These are phyloP conservation scores for Gastrodia elata DNA, from an alignment of 106 monocot genomes.

Conservation along the genomic window DNA sequence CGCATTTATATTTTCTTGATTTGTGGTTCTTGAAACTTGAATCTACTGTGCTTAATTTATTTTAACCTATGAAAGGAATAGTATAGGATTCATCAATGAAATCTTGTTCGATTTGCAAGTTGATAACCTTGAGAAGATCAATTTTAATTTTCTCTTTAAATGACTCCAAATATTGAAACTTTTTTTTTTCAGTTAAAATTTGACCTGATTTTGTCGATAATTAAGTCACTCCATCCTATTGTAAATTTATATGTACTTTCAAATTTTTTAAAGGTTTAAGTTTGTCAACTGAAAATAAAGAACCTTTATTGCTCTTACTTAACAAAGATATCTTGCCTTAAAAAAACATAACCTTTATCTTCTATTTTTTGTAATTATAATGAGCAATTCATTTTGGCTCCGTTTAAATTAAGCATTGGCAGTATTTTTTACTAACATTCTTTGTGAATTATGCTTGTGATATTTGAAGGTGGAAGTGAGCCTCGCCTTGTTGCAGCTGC, in stretches of 20 bases:
- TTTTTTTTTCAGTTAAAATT: background rate
- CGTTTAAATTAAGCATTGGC: background rate
- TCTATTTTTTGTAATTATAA: background rate
- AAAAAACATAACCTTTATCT: background rate
- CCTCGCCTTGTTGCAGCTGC: slow-evolving; percentile 80
- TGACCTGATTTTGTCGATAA: background rate
- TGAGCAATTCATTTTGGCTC: background rate
- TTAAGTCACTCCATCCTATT: background rate
- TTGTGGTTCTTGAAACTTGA: background rate
- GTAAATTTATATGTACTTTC: background rate
- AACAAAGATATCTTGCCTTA: background rate
- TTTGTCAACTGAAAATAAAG: background rate
- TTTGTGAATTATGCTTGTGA: background rate
- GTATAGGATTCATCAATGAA: background rate
- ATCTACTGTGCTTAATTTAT: background rate
- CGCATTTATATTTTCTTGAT: too few species aligned
- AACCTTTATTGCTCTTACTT: background rate
- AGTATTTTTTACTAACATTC: background rate
- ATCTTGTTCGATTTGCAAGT: background rate
- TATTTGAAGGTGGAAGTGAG: slow-evolving; percentile 77
- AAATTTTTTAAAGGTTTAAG: background rate
- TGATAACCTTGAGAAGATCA: too few species aligned
- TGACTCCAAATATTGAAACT: background rate
- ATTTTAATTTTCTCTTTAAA: too few species aligned
- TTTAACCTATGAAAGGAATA: background rate